Conservation (phyloP, 768 basidiomycete species). For the Brasilioporus rufonigricans region DNA sequence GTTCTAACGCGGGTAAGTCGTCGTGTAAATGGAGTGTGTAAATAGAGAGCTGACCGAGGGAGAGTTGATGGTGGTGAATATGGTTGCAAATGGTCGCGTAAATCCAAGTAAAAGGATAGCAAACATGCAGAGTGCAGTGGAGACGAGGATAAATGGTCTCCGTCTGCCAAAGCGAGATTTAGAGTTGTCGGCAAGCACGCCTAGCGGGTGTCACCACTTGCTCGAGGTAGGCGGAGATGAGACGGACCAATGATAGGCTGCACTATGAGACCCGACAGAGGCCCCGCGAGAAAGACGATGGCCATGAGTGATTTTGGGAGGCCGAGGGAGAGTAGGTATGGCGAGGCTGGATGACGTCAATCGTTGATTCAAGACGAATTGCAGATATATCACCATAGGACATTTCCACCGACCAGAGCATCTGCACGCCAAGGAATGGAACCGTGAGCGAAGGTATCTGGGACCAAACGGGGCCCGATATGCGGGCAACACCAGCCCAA, state of each 20-base stretch:
- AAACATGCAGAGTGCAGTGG: conserved; percentile 59
- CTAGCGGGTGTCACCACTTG: conserved; percentile 20
- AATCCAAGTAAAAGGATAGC: conserved; percentile 37
- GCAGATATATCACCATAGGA: conserved; percentile 58
- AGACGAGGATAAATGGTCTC: conserved; percentile 80
- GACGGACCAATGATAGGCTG: conserved; percentile 80
- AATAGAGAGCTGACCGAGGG: neutral
- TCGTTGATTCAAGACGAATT: neutral
- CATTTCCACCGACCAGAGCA: conserved; percentile 96
- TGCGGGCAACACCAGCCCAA: conserved; percentile 53
- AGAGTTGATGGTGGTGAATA: conserved; percentile 2
- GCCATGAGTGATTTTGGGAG: conserved; percentile 85
- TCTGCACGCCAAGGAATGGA: conserved; percentile 79
- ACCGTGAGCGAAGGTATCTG: conserved; percentile 71
- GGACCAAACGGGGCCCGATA: conserved; percentile 66
- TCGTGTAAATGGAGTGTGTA: neutral
- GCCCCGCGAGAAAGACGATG: conserved; percentile 90
- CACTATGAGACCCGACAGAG: conserved; percentile 84
- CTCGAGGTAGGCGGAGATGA: neutral
- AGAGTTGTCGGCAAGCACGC: conserved; percentile 78
- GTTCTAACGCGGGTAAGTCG: conserved; percentile 40
- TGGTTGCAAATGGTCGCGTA: conserved; percentile 1
- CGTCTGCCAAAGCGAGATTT: conserved; percentile 82
- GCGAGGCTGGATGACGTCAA: conserved; percentile 51
- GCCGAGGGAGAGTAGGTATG: conserved; percentile 87